Evolutionary conservation across 2,329 filamentous ascomycete species (phyloP), one percentile per base, ranked within the genome.

Genomic region (Pseudogymnoascus sp.): DNA sequence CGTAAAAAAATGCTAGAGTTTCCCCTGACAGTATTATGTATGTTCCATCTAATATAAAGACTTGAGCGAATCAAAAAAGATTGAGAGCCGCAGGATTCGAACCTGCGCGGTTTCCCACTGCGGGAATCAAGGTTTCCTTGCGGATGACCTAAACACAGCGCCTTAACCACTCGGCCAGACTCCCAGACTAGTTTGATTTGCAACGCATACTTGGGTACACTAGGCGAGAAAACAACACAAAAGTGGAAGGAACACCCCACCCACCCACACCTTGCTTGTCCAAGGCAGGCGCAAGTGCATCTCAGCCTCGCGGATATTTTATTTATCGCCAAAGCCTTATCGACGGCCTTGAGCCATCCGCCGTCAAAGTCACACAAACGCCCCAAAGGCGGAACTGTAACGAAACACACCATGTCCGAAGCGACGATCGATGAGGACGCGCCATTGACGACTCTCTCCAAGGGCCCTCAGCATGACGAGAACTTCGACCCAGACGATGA

Each of bases 401-500:
- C 36, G 31, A 61, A 45, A 45, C 63, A 57, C 3, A 62, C 29
- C 29, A 66, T 62, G 26, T 51, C 39, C 45, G 26, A 57, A 42
- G 42, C 54, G 34, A 47, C 37, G 5, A 68, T 8, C 6, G 70
- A 73, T 16, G 74, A 75, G 45, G 74, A 76, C 36, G 71, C 68
- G 7, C 69, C 71, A n/a, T 62, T 72, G 21, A 66, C 60, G n/a
- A 66, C 64, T 10, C 63, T 68, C 12, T 61, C 65, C 8, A 67
- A 67, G 34, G 42, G 59, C 18, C 26, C 67, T 7, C 59, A 61
- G 11, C 16, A 61, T 26, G 69, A 71, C 21, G 75, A 76, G 42
- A 86, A 89, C 64, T 81, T 85, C 59, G 85, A 86, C 66, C 81
- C 87, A 62, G 88, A 88, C 42, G 93, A 96, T 70, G 89, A 93